Conservation (phyloP, 148 eudicot genomes). For the Diospyros kaki region DNA sequence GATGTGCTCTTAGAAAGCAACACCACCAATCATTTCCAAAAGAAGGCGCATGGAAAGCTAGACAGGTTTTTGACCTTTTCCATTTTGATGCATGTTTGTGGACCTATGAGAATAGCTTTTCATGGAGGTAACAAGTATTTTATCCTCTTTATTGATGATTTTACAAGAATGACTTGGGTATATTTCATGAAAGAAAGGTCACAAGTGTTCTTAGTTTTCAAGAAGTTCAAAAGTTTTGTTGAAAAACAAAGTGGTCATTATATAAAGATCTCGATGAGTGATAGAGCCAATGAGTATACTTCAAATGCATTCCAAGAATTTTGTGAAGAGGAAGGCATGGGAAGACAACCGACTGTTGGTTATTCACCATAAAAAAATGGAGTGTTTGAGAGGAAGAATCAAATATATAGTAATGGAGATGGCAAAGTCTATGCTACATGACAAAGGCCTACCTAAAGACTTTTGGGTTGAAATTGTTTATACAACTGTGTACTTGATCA, state of each 20-base stretch:
- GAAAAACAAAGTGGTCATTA: constrained; percentile 14
- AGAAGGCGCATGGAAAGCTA: neutral
- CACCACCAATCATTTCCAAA: neutral
- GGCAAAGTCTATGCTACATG: constrained; percentile 15
- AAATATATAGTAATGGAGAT: constrained; percentile 15
- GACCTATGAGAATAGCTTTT: constrained; percentile 9
- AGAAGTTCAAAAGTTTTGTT: constrained; percentile 6
- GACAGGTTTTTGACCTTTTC: too few species aligned
- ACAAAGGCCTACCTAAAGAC: constrained; percentile 1
- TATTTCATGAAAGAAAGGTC: constrained; percentile 4
- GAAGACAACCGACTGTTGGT: constrained; percentile 8
- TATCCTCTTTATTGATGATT: constrained; percentile 5
- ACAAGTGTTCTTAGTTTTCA: constrained; percentile 2
- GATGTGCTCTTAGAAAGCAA: neutral
- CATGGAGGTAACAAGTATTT: constrained; percentile 1
- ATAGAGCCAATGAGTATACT: constrained; percentile 9
- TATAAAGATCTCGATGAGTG: neutral
- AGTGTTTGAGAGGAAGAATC: neutral
- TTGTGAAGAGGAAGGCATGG: constrained; percentile 13
- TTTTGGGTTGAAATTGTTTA: constrained; percentile 8
- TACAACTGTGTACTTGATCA: neutral
- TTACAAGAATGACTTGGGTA: constrained; percentile 14
- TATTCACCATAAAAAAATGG: constrained; percentile 21
- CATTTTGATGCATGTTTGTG: neutral
- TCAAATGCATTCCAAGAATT: neutral